Evolutionary conservation across 805 yeast species (phyloP).

Genomic region (Metschnikowia vanudenii): DNA sequence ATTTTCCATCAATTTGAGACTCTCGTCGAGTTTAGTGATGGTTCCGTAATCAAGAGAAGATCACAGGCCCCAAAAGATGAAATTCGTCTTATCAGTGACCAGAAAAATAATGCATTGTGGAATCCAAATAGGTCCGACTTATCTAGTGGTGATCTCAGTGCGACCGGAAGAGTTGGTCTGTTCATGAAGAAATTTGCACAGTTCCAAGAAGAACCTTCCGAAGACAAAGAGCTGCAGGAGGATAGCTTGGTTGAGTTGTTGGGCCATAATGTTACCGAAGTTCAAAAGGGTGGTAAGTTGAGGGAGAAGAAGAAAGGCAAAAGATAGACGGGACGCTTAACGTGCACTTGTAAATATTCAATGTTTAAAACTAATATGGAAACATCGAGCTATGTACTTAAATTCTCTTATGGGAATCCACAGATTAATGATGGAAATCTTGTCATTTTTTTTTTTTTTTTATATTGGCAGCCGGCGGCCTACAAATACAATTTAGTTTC

Average conservation of each 20-base stretch:
- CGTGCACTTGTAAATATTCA: conserved; percentile 8
- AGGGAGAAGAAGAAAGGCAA: conserved; percentile 42
- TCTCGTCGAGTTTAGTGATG: conserved; percentile 88
- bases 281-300: conserved; percentile 55
- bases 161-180: conserved; percentile 75
- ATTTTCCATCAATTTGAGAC: conserved; percentile 89
- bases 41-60: conserved; percentile 80
- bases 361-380: not conserved
- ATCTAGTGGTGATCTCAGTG: conserved; percentile 71
- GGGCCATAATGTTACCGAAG: conserved; percentile 55
- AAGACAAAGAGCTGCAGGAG: conserved; percentile 29
- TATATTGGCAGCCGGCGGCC: not conserved
- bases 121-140: conserved; percentile 82
- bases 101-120: conserved; percentile 84
- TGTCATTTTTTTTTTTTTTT: too few species aligned
- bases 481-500: not conserved
- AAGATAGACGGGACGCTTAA: conserved; percentile 18
- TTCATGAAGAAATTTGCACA: conserved; percentile 65
- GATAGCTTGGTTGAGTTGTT: conserved; percentile 60
- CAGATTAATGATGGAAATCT: too few species aligned
- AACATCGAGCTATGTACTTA: not conserved
- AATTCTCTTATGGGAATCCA: too few species aligned
- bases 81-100: conserved; percentile 81
- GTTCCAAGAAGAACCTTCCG: conserved; percentile 32
- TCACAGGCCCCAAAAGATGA: conserved; percentile 89